These are phyloP conservation scores for Neurospora sp. DNA, from an alignment of 2,329 filamentous ascomycete species.

Conservation along the genomic window DNA sequence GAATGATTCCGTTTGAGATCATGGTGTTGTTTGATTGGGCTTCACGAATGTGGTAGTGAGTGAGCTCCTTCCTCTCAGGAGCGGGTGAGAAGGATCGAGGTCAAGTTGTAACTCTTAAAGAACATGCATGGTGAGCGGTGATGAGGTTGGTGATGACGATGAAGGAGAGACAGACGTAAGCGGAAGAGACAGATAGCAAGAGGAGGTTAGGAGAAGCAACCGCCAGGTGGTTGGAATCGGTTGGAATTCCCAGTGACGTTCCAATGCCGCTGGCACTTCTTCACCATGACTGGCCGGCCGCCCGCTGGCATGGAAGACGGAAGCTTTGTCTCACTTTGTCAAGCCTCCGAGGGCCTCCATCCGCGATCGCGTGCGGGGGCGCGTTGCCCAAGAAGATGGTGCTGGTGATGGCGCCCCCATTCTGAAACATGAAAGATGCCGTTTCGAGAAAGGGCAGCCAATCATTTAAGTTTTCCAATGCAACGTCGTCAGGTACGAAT, in stretches of 20 bases:
- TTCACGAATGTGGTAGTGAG: not conserved
- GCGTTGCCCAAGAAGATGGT: not conserved
- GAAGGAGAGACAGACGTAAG: not conserved
- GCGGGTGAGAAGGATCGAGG: not conserved
- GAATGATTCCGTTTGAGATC: constrained; percentile 2
- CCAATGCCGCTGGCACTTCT: not conserved
- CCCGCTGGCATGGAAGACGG: not conserved
- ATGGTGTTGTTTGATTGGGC: constrained; percentile 1
- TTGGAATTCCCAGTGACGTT: not conserved
- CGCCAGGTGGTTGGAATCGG: not conserved
- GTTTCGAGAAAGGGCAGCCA: not conserved
- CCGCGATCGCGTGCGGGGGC: not conserved
- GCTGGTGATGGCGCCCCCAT: not conserved
- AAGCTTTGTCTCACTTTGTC: not conserved
- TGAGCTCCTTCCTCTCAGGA: not conserved
- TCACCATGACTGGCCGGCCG: not conserved
- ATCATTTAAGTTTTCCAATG: not conserved
- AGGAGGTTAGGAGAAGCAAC: not conserved
- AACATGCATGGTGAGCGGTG: not conserved
- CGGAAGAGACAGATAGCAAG: not conserved
- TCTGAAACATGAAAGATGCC: not conserved
- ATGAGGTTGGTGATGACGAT: not conserved
- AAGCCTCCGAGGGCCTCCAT: not conserved
- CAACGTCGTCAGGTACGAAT: not conserved
- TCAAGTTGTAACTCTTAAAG: not conserved